Percentiles rank a stretch among this genome's conserved stretches.
phyloP scores from a whole-genome alignment of 2,329 filamentous ascomycete species.

The Diaporthe amygdali region DNA sequence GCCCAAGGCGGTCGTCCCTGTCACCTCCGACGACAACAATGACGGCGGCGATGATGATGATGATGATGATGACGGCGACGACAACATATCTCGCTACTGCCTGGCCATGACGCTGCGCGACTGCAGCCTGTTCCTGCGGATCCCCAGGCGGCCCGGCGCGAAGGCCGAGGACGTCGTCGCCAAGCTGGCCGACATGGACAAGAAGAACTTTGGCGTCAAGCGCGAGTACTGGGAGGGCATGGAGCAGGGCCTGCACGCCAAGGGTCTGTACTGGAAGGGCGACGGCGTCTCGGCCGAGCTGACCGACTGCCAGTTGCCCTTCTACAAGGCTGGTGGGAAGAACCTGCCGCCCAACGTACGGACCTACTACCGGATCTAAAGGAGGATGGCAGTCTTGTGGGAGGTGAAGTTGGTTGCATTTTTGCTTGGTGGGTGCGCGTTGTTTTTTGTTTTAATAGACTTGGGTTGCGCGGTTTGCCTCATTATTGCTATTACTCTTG shows the following conservation, averaged over 20 bases:
- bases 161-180: constrained; percentile 48
- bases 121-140: constrained; percentile 75
- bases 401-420: background rate
- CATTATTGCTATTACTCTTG: background rate
- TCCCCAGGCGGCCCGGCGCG: constrained; percentile 42
- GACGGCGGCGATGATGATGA: too few relatives aligned
- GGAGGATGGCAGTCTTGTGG: background rate
- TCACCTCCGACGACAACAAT: constrained; percentile 37
- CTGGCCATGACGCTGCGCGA: constrained; percentile 83
- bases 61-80: constrained; percentile 35
- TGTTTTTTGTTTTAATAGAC: background rate
- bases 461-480: constrained; percentile 2
- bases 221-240: constrained; percentile 70
- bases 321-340: constrained; percentile 14
- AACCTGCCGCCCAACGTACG: constrained; percentile 3
- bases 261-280: constrained; percentile 66
- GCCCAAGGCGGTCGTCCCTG: constrained; percentile 41
- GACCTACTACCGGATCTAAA: constrained; percentile 14
- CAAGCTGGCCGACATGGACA: constrained; percentile 77
- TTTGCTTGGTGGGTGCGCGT: background rate
- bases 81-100: constrained; percentile 49
- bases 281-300: background rate
- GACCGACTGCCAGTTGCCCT: constrained; percentile 24
- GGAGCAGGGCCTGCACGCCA: constrained; percentile 67
- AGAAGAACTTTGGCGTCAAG: constrained; percentile 73